These are phyloP conservation scores for Xerocomus minutiporus DNA, from an alignment of 1,284 basidiomycete genomes.

Conservation along the genomic window DNA sequence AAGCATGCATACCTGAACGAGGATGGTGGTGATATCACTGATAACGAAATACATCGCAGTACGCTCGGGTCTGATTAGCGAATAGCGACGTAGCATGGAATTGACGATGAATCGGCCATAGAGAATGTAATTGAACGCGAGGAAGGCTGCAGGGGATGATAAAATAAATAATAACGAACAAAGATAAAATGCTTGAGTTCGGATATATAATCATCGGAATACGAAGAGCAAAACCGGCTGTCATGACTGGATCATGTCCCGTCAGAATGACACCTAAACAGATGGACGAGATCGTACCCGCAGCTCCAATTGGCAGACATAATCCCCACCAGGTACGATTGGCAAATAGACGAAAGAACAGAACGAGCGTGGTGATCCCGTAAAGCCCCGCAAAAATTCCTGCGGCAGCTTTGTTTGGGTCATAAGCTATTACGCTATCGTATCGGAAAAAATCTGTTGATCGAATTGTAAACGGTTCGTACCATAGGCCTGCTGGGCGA, in stretches of 20 bases:
- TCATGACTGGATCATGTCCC: constrained; percentile 14
- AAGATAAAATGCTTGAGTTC: constrained; percentile 14
- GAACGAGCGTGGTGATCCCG: constrained; percentile 8
- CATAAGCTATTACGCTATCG: constrained; percentile 12
- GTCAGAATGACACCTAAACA: neutral
- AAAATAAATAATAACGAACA: constrained; percentile 18
- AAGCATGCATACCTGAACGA: constrained; percentile 34
- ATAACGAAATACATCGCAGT: constrained; percentile 21
- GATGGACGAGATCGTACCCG: constrained; percentile 8
- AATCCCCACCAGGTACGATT: constrained; percentile 30
- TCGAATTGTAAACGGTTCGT: neutral
- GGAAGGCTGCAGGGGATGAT: constrained; percentile 22
- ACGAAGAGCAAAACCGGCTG: constrained; percentile 18
- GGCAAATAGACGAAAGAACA: constrained; percentile 16
- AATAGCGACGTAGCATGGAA: constrained; percentile 20
- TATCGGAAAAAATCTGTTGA: neutral
- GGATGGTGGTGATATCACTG: constrained; percentile 38
- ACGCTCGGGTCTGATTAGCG: constrained; percentile 22
- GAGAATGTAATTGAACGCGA: constrained; percentile 34
- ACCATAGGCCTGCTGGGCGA: constrained; percentile 7
- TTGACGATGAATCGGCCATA: constrained; percentile 25
- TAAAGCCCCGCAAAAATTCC: constrained; percentile 22
- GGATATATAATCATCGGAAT: constrained; percentile 12
- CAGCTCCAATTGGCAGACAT: constrained; percentile 29
- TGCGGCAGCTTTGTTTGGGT: constrained; percentile 21